Base-by-base conservation (phyloP, 805 yeast species). In the Henningerozyma blattae region DNA sequence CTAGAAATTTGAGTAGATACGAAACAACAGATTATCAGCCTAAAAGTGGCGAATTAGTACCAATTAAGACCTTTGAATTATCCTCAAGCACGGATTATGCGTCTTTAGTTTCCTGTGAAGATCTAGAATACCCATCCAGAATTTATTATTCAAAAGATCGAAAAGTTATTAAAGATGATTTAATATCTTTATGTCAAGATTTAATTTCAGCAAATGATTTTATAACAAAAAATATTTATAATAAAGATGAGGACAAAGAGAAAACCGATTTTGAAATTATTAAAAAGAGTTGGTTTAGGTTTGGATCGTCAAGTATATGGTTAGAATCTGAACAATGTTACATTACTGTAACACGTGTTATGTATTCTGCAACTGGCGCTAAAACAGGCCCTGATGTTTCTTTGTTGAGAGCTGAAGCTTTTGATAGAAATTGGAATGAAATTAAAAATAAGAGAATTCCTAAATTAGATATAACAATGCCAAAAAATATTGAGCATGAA, bases 301-400 rank as follows among this genome's bases (percentile, higher is more conserved):
- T 67, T 34, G 67, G 72, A 5, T 73, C 73, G 1, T 62, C 73
- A 1, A 60, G 71, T 1, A 69, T 69, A 13, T 71, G 74, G 74
- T 47, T 72, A 22, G 65, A 62, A 27, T 64, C 64, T 27, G 68
- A 68, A 41, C 67, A 68, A 18, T 62, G 67, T 14, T 73, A 70
- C 48, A 48, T 66, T 40, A 57, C 67, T 56, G 64, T 63, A 15
- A 61, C 70, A 15, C 50, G 74, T 36, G 45, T 68, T 16, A 46
- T 61, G 15, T 69, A 67, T 45, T 47, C 58, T 8, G 53, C 54
- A 4, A 54, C 54, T 5, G 38, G 44, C 2, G 39, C 40, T 6
- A 54, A 59, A 38, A 55, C 47, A 33, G 47, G 50, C 30, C 69
- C 72, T 1, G 41, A 56, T 13, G 48, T 61, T 18, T 63, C 69